Base-by-base conservation (phyloP, 768 basidiomycete genomes). In the Lanmaoa rubissima region DNA sequence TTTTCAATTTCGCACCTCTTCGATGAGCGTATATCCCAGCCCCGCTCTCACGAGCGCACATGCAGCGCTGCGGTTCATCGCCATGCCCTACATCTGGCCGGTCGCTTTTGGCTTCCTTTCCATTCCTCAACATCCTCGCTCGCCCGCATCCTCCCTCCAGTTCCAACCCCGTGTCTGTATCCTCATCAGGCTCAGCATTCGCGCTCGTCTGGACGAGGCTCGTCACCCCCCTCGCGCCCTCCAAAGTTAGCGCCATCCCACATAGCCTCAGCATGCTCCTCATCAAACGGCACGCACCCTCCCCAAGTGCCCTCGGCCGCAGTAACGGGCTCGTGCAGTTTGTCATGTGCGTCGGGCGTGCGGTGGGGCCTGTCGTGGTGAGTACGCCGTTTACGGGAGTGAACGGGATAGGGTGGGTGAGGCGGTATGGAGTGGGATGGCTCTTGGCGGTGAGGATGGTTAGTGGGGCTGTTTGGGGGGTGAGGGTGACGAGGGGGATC, bases 301-400 rank as follows among this genome's bases (percentile, higher is more conserved):
- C 47, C 3, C 47, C 21, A 6, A 14, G 34, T 17, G 48, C 48
- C 4, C 74, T 87, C 6, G 85, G 85, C 0, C 75, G 78, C n/a
- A 80, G 81, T 13, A 87, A 86, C 58, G 85, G 83, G 17, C 76
- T 87, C 8, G 78, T 83, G 16, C 82, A 85, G 58, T 75, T 81
- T 47, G 72, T 76, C 5, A 82, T 83, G 82, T 83, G 81, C 56
- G 58, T 78, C 31, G 77, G 81, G 10, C 78, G 85, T 13, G 76
- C 81, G 2, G 64, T 83, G 45, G 78, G 75, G 40, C 85, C 86
- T 12, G 76, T 82, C 16, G 76, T 84, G 54, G 80, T 79, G 40
- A 83, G 79, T 47, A 32, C 60, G 21, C 12, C 61, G 38, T 66
- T 66, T n/a, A 65, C 65, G 1, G 45, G 42, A 1, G 48, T 65